These are phyloP conservation scores for Nasturtium officinale DNA, from an alignment of 345 rosid species.

Conservation along the genomic window DNA sequence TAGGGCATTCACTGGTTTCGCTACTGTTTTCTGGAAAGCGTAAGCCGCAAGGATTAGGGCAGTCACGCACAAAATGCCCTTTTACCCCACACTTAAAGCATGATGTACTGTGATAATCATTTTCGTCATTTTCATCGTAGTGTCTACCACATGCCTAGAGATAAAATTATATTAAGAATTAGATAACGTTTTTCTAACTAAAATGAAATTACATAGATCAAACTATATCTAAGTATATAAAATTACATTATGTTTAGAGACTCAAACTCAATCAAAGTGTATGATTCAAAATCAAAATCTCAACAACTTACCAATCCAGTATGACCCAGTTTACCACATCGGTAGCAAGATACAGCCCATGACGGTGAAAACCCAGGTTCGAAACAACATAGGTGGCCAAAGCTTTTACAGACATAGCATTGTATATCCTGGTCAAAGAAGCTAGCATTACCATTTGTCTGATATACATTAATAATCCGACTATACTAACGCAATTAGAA, in stretches of 20 bases:
- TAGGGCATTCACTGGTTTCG: conserved; percentile 45
- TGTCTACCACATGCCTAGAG: conserved; percentile 51
- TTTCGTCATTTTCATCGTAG: conserved; percentile 39
- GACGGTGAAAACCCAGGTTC: conserved; percentile 44
- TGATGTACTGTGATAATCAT: conserved; percentile 35
- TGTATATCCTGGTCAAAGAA: conserved; percentile 67
- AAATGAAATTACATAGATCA: background rate
- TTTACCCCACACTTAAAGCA: conserved; percentile 69
- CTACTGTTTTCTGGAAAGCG: no score
- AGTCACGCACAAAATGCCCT: conserved; percentile 51
- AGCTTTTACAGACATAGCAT: conserved; percentile 76
- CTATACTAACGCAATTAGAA: background rate
- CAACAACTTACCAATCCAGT: conserved; percentile 69
- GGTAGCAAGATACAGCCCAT: conserved; percentile 76
- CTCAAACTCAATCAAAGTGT: background rate
- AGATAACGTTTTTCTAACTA: background rate
- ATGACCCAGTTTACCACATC: conserved; percentile 87
- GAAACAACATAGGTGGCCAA: conserved; percentile 84
- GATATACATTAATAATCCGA: background rate
- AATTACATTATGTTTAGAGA: no score
- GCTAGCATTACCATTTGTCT: background rate
- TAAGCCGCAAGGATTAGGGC: no score
- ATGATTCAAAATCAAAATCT: background rate
- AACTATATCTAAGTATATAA: no score
- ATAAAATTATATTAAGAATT: background rate